Evolutionary conservation across 2,329 filamentous ascomycete species (phyloP).

Genomic region (Sporothrix pallida): DNA sequence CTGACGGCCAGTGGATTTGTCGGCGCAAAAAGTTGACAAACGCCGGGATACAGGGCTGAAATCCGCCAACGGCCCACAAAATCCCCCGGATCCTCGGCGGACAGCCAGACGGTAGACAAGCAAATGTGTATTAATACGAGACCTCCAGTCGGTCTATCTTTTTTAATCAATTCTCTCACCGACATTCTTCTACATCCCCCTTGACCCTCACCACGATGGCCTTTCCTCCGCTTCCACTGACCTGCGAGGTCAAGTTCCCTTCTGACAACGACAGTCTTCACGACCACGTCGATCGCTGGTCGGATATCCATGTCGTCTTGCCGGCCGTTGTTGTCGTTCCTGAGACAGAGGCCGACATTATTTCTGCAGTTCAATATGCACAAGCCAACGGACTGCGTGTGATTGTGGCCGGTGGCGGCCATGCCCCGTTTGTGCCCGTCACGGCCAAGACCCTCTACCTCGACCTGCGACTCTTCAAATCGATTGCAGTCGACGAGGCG

Average conservation of each 20-base stretch:
- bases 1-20: no score
- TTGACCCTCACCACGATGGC: background rate
- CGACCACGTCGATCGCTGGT: conserved; percentile 42
- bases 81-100: no score
- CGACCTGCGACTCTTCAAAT: conserved; percentile 45
- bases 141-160: no score
- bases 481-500: conserved; percentile 41
- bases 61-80: no score
- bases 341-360: conserved; percentile 42
- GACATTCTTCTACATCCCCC: background rate
- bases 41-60: no score
- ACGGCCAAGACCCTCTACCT: conserved; percentile 43
- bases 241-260: conserved; percentile 4
- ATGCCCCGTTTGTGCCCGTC: conserved; percentile 45
- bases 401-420: conserved; percentile 43
- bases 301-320: conserved; percentile 39
- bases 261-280: background rate
- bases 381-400: conserved; percentile 42
- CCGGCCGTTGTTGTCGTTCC: conserved; percentile 44
- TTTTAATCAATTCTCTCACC: no score
- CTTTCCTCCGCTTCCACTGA: background rate
- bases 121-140: no score
- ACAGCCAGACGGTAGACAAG: no score
- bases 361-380: conserved; percentile 41
- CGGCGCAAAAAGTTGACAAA: no score